A percentile compares a stretch with the other conserved stretches of the same genome.
Conservation (phyloP, 2,329 filamentous ascomycete species). For the Didymella exigua region DNA sequence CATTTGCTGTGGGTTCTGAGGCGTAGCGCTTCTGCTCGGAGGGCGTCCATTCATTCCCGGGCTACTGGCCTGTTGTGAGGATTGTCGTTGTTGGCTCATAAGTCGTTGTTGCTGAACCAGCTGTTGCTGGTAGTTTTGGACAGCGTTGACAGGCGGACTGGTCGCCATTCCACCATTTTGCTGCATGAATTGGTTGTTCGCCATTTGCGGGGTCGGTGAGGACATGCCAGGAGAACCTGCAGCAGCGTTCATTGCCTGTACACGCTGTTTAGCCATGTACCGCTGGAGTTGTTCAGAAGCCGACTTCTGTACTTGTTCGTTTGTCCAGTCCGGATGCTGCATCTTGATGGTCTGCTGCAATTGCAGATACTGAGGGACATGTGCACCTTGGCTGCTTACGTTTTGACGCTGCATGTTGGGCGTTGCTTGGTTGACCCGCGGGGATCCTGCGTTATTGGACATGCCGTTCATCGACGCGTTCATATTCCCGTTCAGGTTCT, state of each 20-base stretch:
- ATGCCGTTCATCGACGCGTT: slow-evolving; percentile 45
- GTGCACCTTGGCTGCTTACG: slow-evolving; percentile 39
- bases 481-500: slow-evolving; percentile 44
- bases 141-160: slow-evolving; percentile 41
- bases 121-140: slow-evolving; percentile 46
- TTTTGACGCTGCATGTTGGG: slow-evolving; percentile 38
- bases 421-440: slow-evolving; percentile 41
- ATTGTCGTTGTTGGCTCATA: slow-evolving; percentile 40
- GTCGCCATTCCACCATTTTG: slow-evolving; percentile 38
- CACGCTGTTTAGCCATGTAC: slow-evolving; percentile 41
- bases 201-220: slow-evolving; percentile 38
- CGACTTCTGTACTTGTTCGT: slow-evolving; percentile 42
- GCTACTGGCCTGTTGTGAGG: slow-evolving; percentile 39
- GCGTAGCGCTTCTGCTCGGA: slow-evolving; percentile 47
- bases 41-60: slow-evolving; percentile 40
- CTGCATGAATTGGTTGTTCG: slow-evolving; percentile 43
- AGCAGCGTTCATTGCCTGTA: slow-evolving; percentile 47
- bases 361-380: slow-evolving; percentile 43
- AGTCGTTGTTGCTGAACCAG: slow-evolving; percentile 47
- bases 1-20: slow-evolving; percentile 44
- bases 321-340: slow-evolving; percentile 46
- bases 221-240: slow-evolving; percentile 42
- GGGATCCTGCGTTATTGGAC: slow-evolving; percentile 42
- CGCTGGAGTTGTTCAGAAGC: slow-evolving; percentile 44
- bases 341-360: slow-evolving; percentile 41